Conservation (phyloP, 495 filamentous ascomycete species). For the Staphylotrichum tortipilum region DNA sequence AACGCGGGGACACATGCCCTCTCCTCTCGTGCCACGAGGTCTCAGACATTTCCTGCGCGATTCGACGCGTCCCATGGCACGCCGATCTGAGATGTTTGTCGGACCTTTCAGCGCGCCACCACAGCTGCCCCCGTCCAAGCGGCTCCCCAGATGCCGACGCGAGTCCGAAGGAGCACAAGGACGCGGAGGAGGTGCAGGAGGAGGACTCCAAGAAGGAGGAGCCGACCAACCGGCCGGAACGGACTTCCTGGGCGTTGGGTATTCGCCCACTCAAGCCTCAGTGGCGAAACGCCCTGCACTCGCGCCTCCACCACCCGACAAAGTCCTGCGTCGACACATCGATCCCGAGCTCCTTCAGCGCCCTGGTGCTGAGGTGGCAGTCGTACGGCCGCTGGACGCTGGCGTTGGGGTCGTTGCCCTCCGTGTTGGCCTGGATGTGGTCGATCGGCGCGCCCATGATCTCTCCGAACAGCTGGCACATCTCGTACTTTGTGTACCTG, state of each 20-base stretch:
- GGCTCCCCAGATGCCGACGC: too few species aligned
- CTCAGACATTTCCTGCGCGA: background rate
- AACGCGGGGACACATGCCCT: too few species aligned
- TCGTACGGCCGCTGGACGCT: constrained; percentile 78
- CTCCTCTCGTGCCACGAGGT: background rate
- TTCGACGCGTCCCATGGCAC: background rate
- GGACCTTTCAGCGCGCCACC: too few species aligned
- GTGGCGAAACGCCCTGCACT: constrained; percentile 41
- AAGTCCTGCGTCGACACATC: constrained; percentile 71
- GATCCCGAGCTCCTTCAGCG: constrained; percentile 66
- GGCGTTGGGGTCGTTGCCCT: constrained; percentile 68
- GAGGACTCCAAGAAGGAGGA: too few species aligned
- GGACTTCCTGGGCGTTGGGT: too few species aligned
- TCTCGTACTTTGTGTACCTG: constrained; percentile 83
- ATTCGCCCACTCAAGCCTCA: too few species aligned
- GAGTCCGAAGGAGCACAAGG: too few species aligned
- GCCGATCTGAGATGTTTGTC: too few species aligned
- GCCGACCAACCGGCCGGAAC: too few species aligned
- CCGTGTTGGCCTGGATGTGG: constrained; percentile 59
- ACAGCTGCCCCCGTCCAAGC: too few species aligned
- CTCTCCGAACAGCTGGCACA: constrained; percentile 70
- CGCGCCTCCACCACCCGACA: constrained; percentile 66
- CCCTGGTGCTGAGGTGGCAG: constrained; percentile 74
- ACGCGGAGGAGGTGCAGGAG: too few species aligned
- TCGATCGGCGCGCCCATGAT: constrained; percentile 71